Evolutionary conservation across 345 rosid species (phyloP), one percentile per base, ranked within the genome.

Genomic region (Citrus mangshanensis): DNA sequence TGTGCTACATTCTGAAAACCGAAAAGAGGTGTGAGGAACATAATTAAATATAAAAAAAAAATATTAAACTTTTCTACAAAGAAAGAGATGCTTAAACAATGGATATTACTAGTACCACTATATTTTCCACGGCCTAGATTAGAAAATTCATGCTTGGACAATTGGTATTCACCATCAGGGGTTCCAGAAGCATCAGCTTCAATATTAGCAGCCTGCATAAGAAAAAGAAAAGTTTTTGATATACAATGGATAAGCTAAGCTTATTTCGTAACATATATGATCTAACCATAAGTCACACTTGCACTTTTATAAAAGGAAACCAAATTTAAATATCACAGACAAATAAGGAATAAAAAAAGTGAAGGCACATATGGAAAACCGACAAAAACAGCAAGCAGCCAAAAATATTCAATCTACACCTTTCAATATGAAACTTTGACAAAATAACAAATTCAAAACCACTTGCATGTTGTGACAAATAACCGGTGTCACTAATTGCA

Each of bases 1-100:
- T 21, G 97, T 93, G 88, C 98, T 94, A 89, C 93, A 94, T 87
- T 93, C 98, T 96, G 91, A 80, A 84, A 90, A 82, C 80, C 84
- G 7, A 78, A 65, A 81, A 32, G 81, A 77, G 64, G 75, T 65
- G 73, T 72, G 68, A 51, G 54, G 56, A 74, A 67, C 62, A 32
- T 35, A 7, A 76, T 76, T 66, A 75, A 70, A 46, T 62, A n/a
- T 9, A 30, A 64, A 63, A 28, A 8, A 64, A 8, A 64, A 7
- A 75, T 13, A 22, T 49, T 30, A 76, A 7, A 64, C 13, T 28
- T 62, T 64, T 66, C 22, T 58, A 35, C 21, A 68, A 37, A 68
- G 16, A 75, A 68, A 7, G 60, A 34, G 54, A 30, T 40, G n/a
- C 62, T 78, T 34, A 65, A 68, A 81, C 34, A 40, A 70, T n/a